Evolutionary conservation across 2,329 filamentous ascomycete genomes (phyloP).

Genomic region (Pseudogymnoascus sp.): DNA sequence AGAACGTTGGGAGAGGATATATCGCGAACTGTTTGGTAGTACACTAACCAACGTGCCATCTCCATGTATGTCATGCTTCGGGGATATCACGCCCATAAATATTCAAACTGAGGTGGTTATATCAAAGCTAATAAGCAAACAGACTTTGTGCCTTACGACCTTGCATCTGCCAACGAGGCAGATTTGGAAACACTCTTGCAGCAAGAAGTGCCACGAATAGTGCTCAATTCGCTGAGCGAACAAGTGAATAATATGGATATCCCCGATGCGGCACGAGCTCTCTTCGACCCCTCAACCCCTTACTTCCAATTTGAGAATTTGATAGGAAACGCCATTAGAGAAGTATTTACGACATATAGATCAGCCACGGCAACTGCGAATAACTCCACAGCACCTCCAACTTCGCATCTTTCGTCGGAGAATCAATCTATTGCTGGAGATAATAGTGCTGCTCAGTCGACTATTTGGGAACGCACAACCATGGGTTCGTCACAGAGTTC

Average conservation of each 20-base stretch:
- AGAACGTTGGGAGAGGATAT: neutral
- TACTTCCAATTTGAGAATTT: neutral
- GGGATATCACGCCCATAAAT: too few species aligned
- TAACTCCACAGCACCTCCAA: neutral
- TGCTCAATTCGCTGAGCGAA: neutral
- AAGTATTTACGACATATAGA: neutral
- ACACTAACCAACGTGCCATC: neutral
- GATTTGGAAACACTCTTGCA: neutral
- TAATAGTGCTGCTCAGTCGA: neutral
- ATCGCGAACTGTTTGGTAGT: neutral
- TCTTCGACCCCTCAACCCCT: neutral
- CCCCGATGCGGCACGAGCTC: neutral
- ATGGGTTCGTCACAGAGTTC: neutral
- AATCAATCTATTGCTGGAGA: neutral
- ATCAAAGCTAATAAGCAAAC: neutral
- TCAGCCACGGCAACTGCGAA: neutral
- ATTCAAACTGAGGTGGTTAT: neutral
- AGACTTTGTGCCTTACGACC: slow-evolving; percentile 3
- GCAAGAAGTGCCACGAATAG: neutral
- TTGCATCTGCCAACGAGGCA: neutral
- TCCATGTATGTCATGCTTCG: neutral
- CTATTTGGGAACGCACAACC: neutral
- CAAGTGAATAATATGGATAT: neutral
- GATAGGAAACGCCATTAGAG: neutral
- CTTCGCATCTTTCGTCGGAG: neutral